Base-by-base conservation (phyloP, 2,329 filamentous ascomycete genomes). In the Penicillium sp. region DNA sequence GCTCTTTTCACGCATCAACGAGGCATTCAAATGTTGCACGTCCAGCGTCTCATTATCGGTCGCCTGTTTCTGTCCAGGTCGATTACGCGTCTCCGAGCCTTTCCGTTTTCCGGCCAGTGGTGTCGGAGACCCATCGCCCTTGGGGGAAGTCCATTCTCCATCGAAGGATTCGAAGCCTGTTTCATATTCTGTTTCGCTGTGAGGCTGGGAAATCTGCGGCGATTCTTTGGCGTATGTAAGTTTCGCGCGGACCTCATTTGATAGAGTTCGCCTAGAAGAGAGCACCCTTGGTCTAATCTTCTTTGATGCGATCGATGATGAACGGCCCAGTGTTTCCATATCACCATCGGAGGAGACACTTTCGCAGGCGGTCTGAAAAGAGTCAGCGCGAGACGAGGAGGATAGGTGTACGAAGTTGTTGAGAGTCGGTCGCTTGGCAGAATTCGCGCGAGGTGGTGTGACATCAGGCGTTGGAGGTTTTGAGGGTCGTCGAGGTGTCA, bases 391-490 rank as follows among this genome's bases (percentile, higher is more conserved):
- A n/a, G 83, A 85, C 1, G 77, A 78, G 6, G 79, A 71, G 2
- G 78, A 85, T 9, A 78, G 71, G 56, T 81, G 81, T 29, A 81
- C 82, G 21, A 81, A 79, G 57, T 85, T 80, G 56, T 70, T 72
- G 42, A 77, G 64, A 16, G 70, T 67, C 16, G 80, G 61, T 49
- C 65, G 68, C 51, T 63, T 58, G 5, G 60, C 60, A n/a, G 68
- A 64, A 23, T 64, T 58, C 29, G 65, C 59, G 52, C 84, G 81
- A 33, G 88, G 88, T 47, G 87, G 88, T 15, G 88, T 91, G 42
- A 87, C 81, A 70, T 90, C 88, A 31, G 88, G 88, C 3, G 88
- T 91, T 29, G 86, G 87, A 15, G 86, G 86, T 62, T 84, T 88
- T 64, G 81, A 80, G 58, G 86, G 83, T 58, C 84, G 82, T 26